Base-by-base conservation (phyloP, 768 basidiomycete species). In the Lactarius indigo region DNA sequence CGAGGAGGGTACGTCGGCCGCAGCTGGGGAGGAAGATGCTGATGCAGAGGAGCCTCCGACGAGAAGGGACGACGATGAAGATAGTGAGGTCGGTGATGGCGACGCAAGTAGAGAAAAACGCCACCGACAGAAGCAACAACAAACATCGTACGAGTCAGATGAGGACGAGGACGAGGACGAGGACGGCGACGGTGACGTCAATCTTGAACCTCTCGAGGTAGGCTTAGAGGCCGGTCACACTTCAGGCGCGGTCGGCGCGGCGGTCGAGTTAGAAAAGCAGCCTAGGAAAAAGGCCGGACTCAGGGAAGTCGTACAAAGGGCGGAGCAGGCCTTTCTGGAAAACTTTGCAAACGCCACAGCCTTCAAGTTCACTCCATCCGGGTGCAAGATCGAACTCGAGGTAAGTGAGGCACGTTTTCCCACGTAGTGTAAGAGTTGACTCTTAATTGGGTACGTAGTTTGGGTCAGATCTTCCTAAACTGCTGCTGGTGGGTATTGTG, bases 401-500 rank as follows among this genome's bases (percentile, higher is more conserved):
- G 96, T 95, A 73, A 72, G 88, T 37, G 39, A 62, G 20, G 31
- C 57, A 35, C 39, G 41, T 62, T 20, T 26, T 61, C 7, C 47
- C 41, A 12, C 52, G 35, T 33, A 54, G 59, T 17, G 52, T 54
- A 4, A 64, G 37, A 47, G 23, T 3, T 54, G 58, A 63, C 23
- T 28, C 30, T 23, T 5, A 59, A 8, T 42, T n/a, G 37, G 37
- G 42, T 59, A n/a, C 68, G 26, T 52, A 98, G 94, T 96, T 98
- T 79, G 80, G 84, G 13, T 85, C 90, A 54, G 87, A 92, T 72
- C 89, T 94, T 75, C 95, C 95, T 13, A 98, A 98, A 77, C 82
- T 99, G 39, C 82, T 99, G 26, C 83, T 99, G 52, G 94, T 98
- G 57, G 96, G 95, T 57, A 87, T 99, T 68, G 84, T 98, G 64